phyloP scores from a whole-genome alignment of 768 basidiomycete species.

The Dictyophora rubrovolvata region DNA sequence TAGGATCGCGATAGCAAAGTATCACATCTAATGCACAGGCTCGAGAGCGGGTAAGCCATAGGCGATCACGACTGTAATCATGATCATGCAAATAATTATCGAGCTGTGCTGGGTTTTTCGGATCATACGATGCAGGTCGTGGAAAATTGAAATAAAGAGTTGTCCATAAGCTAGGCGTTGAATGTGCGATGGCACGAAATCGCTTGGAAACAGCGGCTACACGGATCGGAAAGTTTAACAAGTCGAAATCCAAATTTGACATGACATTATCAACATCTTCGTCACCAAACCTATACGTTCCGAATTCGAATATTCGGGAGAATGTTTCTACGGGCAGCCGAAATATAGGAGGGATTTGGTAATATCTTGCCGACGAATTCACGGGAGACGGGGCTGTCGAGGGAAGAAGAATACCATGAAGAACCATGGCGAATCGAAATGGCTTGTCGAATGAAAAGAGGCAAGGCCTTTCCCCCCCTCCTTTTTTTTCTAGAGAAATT shows the following conservation, averaged over 20 bases:
- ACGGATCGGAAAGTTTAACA: conserved; percentile 35
- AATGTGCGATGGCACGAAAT: conserved; percentile 41
- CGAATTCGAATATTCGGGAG: conserved; percentile 44
- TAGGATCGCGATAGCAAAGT: conserved; percentile 49
- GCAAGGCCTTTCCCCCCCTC: no score
- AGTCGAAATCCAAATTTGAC: conserved; percentile 20
- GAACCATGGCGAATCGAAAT: neutral
- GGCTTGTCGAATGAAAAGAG: neutral
- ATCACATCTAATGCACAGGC: conserved; percentile 37
- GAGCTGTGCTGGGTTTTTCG: conserved; percentile 29
- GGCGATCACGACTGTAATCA: conserved; percentile 18
- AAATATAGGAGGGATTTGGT: neutral
- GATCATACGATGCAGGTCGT: conserved; percentile 20
- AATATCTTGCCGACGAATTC: neutral
- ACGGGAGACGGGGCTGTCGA: neutral
- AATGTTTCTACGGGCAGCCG: conserved; percentile 47
- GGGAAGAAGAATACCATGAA: neutral
- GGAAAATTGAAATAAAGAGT: conserved; percentile 29
- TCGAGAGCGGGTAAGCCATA: conserved; percentile 37
- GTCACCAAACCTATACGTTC: conserved; percentile 21
- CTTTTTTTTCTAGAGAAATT: no score
- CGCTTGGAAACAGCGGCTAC: conserved; percentile 40
- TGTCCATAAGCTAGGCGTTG: conserved; percentile 40
- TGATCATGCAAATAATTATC: neutral
- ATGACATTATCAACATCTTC: neutral